These are phyloP conservation scores for Xanthoceras sorbifolium DNA, from an alignment of 345 rosid species.

Conservation along the genomic window DNA sequence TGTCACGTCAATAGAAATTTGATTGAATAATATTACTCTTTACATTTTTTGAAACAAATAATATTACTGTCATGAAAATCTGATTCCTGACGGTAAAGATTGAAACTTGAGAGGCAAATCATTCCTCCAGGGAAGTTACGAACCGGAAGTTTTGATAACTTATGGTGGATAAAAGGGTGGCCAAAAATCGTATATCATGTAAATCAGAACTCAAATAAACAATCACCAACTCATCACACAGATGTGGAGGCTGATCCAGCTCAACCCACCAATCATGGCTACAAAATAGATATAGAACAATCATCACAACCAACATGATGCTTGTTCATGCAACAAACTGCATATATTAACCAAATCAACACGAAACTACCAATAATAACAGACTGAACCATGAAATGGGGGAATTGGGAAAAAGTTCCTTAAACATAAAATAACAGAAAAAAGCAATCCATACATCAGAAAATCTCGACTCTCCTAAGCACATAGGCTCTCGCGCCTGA, in stretches of 20 bases:
- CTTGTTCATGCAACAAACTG: not conserved
- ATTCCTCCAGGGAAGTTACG: not conserved
- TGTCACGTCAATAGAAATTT: no score
- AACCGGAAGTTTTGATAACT: not conserved
- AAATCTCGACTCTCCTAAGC: conserved; percentile 35
- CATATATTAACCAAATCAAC: conserved; percentile 1
- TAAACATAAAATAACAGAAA: conserved; percentile 14
- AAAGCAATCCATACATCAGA: conserved; percentile 25
- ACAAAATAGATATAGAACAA: not conserved
- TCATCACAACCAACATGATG: not conserved
- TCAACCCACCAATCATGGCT: not conserved
- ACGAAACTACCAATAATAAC: not conserved
- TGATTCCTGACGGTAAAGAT: not conserved
- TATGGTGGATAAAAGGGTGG: no score
- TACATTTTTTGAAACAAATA: no score
- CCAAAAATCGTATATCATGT: no score
- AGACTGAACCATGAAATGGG: not conserved
- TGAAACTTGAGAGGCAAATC: not conserved
- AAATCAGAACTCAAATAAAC: no score
- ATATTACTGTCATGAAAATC: no score
- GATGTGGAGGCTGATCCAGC: not conserved
- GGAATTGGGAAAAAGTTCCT: conserved; percentile 10
- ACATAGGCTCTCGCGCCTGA: conserved; percentile 28
- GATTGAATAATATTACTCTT: not conserved
- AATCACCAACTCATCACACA: not conserved